A percentile compares a stretch with the other conserved stretches of the same genome.
phyloP scores from a whole-genome alignment of 2,329 filamentous ascomycete species.

The Apiospora hydei region DNA sequence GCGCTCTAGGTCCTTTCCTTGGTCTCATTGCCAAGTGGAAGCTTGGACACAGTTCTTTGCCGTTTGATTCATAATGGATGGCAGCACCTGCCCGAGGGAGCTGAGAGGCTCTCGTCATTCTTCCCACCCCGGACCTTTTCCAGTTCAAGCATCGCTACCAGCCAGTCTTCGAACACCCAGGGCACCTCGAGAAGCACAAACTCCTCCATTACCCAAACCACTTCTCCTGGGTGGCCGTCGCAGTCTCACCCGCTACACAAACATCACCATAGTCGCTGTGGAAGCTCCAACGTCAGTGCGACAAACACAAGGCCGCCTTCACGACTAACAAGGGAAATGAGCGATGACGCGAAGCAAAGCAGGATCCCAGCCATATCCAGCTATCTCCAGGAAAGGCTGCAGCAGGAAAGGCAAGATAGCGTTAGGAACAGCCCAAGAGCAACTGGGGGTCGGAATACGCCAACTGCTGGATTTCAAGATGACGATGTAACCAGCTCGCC shows the following conservation, averaged over 20 bases:
- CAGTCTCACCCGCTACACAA: constrained; percentile 9
- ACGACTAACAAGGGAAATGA: constrained; percentile 51
- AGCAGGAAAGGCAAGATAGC: constrained; percentile 58
- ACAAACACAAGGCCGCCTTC: constrained; percentile 47
- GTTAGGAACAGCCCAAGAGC: constrained; percentile 50
- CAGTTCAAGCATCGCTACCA: constrained; percentile 14
- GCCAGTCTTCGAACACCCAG: constrained; percentile 6
- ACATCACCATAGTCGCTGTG: constrained; percentile 48
- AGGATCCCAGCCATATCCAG: constrained; percentile 50
- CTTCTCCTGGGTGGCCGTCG: background rate
- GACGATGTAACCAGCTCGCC: constrained; percentile 48
- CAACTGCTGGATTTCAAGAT: background rate
- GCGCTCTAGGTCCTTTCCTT: background rate
- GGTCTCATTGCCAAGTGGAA: constrained; percentile 13
- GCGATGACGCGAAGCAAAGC: constrained; percentile 50
- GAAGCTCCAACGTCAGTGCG: constrained; percentile 40
- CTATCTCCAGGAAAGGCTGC: constrained; percentile 63
- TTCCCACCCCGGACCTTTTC: background rate
- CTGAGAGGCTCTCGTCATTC: constrained; percentile 14
- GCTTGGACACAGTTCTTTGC: background rate
- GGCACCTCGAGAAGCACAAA: constrained; percentile 10
- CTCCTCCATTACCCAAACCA: background rate
- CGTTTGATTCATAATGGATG: constrained; percentile 21
- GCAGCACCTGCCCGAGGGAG: constrained; percentile 14
- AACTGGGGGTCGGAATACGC: constrained; percentile 32